phyloP scores from a whole-genome alignment of 2,329 filamentous ascomycete genomes.

The Clonostachys rhizophaga region DNA sequence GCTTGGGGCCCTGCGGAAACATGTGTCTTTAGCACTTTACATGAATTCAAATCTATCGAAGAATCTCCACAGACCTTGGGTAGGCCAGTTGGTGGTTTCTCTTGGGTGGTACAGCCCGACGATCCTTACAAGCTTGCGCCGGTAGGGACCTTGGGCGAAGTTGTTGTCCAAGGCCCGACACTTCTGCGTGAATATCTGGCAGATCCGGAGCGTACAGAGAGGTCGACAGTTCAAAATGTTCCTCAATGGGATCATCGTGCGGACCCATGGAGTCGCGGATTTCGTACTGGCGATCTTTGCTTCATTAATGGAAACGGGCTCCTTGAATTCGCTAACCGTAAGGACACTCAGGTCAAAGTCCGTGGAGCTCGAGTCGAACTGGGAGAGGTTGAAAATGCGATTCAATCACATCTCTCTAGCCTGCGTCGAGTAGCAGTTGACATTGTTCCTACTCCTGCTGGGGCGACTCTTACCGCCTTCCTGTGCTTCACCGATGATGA shows the following conservation, averaged over 20 bases:
- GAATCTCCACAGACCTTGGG: slow-evolving; percentile 3
- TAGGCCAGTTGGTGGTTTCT: neutral
- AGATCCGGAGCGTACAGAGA: slow-evolving; percentile 11
- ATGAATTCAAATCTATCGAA: neutral
- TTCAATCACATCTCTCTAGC: neutral
- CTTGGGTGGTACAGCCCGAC: slow-evolving; percentile 7
- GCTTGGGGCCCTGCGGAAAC: slow-evolving; percentile 6
- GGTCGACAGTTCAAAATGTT: slow-evolving; percentile 8
- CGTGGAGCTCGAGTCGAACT: slow-evolving; percentile 43
- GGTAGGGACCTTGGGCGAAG: slow-evolving; percentile 7
- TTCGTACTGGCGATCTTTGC: slow-evolving; percentile 5
- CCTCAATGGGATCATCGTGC: slow-evolving; percentile 11
- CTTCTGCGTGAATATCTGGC: slow-evolving; percentile 7
- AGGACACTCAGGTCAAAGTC: slow-evolving; percentile 51
- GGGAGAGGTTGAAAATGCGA: slow-evolving; percentile 7
- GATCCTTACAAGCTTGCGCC: slow-evolving; percentile 6
- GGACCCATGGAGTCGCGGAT: slow-evolving; percentile 6
- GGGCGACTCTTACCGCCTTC: slow-evolving; percentile 36
- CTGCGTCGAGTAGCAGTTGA: slow-evolving; percentile 20
- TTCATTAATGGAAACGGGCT: slow-evolving; percentile 17
- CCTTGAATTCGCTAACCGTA: slow-evolving; percentile 39
- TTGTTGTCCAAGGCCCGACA: slow-evolving; percentile 8
- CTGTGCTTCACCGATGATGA: slow-evolving; percentile 8
- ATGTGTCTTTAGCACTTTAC: slow-evolving; percentile 3
- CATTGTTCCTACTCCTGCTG: slow-evolving; percentile 33